A percentile compares a stretch with the other conserved stretches of the same genome.
These are phyloP conservation scores for Laburnicola sp. DNA, from an alignment of 2,329 filamentous ascomycete species.

Conservation along the genomic window DNA sequence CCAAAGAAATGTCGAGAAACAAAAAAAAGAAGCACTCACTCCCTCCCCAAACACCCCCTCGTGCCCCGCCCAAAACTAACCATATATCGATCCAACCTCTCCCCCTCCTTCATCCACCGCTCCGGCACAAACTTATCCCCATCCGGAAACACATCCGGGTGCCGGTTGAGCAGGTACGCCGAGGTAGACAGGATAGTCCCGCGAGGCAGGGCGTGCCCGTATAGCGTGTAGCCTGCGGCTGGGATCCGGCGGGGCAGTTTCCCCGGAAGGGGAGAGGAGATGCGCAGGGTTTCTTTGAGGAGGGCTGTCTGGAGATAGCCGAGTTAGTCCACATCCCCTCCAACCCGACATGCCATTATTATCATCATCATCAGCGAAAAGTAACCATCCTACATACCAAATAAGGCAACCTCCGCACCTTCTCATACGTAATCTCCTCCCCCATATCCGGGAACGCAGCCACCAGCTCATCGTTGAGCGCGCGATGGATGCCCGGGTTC, in stretches of 20 bases:
- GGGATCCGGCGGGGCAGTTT: constrained; percentile 10
- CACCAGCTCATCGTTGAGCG: constrained; percentile 7
- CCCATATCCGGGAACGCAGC: constrained; percentile 1
- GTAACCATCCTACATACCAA: constrained; percentile 1
- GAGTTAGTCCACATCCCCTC: not conserved
- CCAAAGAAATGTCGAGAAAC: no score
- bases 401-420: constrained; percentile 11
- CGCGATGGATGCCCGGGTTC: constrained; percentile 4
- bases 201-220: not conserved
- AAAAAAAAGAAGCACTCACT: constrained; percentile 2
- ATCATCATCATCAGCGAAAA: not conserved
- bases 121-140: constrained; percentile 9
- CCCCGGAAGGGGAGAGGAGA: constrained; percentile 12
- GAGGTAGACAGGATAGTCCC: constrained; percentile 14
- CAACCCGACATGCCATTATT: not conserved
- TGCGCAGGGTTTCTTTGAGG: constrained; percentile 14
- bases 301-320: constrained; percentile 1
- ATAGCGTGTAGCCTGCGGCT: constrained; percentile 9
- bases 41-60: constrained; percentile 15
- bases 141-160: constrained; percentile 6
- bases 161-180: constrained; percentile 13
- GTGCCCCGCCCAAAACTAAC: constrained; percentile 13
- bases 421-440: constrained; percentile 11
- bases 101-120: constrained; percentile 7
- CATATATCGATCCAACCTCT: constrained; percentile 16